A percentile compares a stretch with the other conserved stretches of the same genome.
Evolutionary conservation across 2,329 filamentous ascomycete genomes (phyloP).

Genomic region (Biscogniauxia mediterranea): DNA sequence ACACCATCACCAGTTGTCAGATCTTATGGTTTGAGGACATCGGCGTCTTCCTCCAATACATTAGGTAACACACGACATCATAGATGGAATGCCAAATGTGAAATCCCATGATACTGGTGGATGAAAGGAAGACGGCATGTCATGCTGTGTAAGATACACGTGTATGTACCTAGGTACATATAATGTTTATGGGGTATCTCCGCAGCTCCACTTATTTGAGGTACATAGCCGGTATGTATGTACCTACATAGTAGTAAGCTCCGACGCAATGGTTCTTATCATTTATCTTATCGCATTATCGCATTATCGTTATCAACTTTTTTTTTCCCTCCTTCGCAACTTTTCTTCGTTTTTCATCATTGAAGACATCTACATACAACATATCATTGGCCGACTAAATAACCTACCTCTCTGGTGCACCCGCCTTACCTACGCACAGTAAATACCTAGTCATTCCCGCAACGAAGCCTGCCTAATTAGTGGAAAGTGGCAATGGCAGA

Average conservation of each 20-base stretch:
- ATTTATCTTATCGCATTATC: too few species aligned
- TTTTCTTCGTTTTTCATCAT: background rate
- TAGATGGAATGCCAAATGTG: background rate
- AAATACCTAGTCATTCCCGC: background rate
- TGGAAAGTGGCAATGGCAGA: constrained; percentile 17
- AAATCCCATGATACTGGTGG: too few species aligned
- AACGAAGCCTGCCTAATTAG: too few species aligned
- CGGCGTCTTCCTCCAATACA: background rate
- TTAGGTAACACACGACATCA: background rate
- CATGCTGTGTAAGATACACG: background rate
- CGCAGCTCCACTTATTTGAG: too few species aligned
- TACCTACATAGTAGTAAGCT: too few species aligned
- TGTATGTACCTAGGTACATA: background rate
- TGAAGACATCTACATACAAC: background rate
- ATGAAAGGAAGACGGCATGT: too few species aligned
- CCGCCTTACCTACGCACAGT: background rate
- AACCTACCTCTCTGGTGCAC: background rate
- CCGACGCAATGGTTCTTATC: background rate
- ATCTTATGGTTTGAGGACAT: background rate
- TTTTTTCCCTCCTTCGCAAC: background rate
- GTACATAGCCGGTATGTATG: too few species aligned
- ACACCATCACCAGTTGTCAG: background rate
- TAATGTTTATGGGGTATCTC: too few species aligned
- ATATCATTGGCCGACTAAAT: background rate
- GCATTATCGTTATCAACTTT: background rate